Evolutionary conservation across 305 asterid genomes (phyloP), one percentile per base, ranked within the genome.

Genomic region (Ajuga reptans): DNA sequence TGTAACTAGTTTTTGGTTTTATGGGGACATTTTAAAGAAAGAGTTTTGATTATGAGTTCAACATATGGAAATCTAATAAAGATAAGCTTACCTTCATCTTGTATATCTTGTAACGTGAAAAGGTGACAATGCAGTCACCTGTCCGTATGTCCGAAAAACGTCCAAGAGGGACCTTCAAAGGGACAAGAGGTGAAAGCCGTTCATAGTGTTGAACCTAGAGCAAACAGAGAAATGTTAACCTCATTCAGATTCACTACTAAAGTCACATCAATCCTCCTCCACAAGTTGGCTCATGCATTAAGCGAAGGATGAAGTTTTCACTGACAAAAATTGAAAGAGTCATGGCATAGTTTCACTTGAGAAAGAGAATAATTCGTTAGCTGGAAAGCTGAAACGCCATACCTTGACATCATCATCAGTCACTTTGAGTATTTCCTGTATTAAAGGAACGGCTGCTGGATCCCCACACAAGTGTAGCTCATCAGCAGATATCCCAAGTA

Each of bases 381-480:
- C 27, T 21, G 43, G 63, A 75, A 61, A 51, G 55, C 21, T 21
- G 53, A 45, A 62, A 42, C 4, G 41, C 57, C 46, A 63, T 85
- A 87, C 97, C 90, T 80, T 69, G 64, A 92, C 75, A 73, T 64
- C 77, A 73, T 92, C 98, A 62, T 76, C 91, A 46, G 98, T 92
- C 74, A 82, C 90, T 87, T 87, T 87, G 77, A 92, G 95, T 71
- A 92, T 81, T 75, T 88, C 91, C 76, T 88, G 79, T 54, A 92
- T 80, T 69, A 92, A 78, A 75, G 97, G 94, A 84, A 92, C 95
- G 55, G 88, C 95, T 52, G 96, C 97, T 15, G 97, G 80, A 82
- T 92, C 98, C 68, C 98, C 98, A 74, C 98, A 92, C 64, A 92
- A 77, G 85, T 92, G 98, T 63, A 92, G 79, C 85, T 92, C 97